These are phyloP conservation scores for Fusarium veterinarium DNA, from an alignment of 2,329 filamentous ascomycete genomes.

Conservation along the genomic window DNA sequence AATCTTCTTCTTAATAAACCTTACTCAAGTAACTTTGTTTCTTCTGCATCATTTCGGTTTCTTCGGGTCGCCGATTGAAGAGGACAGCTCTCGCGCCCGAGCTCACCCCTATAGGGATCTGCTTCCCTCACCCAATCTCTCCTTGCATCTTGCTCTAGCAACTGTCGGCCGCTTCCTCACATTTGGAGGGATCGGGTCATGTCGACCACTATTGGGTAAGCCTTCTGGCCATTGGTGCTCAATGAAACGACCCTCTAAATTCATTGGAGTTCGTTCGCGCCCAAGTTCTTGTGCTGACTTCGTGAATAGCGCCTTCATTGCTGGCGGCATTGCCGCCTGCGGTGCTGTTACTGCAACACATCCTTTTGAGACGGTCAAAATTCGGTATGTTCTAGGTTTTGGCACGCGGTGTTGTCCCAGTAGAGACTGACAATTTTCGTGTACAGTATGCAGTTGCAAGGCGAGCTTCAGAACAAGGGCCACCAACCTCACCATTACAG, in stretches of 20 bases:
- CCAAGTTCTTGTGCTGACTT: slow-evolving; percentile 14
- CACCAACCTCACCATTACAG: slow-evolving; percentile 89
- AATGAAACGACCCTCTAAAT: background rate
- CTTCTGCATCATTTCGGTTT: background rate
- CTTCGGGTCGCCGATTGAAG: slow-evolving; percentile 18
- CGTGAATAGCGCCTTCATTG: slow-evolving; percentile 80
- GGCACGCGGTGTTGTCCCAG: background rate
- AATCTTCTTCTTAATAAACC: slow-evolving; percentile 14
- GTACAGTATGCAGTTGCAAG: slow-evolving; percentile 88
- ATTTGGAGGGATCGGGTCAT: slow-evolving; percentile 44
- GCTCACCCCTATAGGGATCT: slow-evolving; percentile 33
- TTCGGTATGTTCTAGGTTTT: slow-evolving; percentile 70
- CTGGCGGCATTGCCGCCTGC: slow-evolving; percentile 95
- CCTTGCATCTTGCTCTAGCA: slow-evolving; percentile 1
- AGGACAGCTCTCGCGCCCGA: slow-evolving; percentile 33
- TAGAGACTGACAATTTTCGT: slow-evolving; percentile 7
- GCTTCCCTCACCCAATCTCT: slow-evolving; percentile 1
- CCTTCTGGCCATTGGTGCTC: background rate
- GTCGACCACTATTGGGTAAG: slow-evolving; percentile 53
- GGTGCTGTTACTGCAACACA: slow-evolving; percentile 98
- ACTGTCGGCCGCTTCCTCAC: slow-evolving; percentile 15
- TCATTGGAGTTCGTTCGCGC: background rate
- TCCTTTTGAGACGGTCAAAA: slow-evolving; percentile 99
- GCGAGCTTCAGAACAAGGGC: slow-evolving; percentile 89
- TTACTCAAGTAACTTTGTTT: slow-evolving; percentile 8